Evolutionary conservation across 139 green algal genomes (phyloP), one percentile per base, ranked within the genome.

Genomic region (Volvox africanus): DNA sequence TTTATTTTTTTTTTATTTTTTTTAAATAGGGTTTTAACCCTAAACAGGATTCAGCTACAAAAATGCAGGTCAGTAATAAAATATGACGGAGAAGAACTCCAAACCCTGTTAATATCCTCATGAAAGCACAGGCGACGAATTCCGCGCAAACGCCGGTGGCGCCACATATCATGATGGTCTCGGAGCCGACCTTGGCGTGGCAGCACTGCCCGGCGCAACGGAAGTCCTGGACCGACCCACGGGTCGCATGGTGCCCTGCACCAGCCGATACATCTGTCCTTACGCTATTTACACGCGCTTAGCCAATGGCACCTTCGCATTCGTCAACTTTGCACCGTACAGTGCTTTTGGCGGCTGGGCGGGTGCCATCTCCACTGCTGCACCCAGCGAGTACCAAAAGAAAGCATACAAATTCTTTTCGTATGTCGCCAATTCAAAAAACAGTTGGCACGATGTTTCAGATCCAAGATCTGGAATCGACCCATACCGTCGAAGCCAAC

Each of bases 241-340:
- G 18, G 32, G 61, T 37, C 28, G 68, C 37, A 32, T 91, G 20
- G 21, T 80, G 61, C 32, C 61, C 13, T 86, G 71, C 86, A 30
- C 67, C 36, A 44, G 26, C 22, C 9, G 24, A 0, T 1, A 28
- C 35, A 0, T 67, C 16, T 88, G 83, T 68, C 83, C 83, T 13
- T 50, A 88, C 67, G 83, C 83, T 22, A 28, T 21, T 26, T 26
- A 3, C 32, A 44, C 26, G 1, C 22, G 16, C 13, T 65, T 88
- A 0, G 65, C 83, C 62, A 88, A 80, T 68, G 83, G 83, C 83
- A 80, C 35, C 3, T 50, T 17, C 14, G 62, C 35, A 0, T 26
- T 37, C 33, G 87, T 91, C 61, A 91, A 91, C 78, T 87, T 33
- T 50, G 87, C 87, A 24, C 87, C 87, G 22, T 91, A 79, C 77